A percentile compares a stretch with the other conserved stretches of the same genome.
Conservation (phyloP, 331 rosid species). For the Pyracantha coccinea region DNA sequence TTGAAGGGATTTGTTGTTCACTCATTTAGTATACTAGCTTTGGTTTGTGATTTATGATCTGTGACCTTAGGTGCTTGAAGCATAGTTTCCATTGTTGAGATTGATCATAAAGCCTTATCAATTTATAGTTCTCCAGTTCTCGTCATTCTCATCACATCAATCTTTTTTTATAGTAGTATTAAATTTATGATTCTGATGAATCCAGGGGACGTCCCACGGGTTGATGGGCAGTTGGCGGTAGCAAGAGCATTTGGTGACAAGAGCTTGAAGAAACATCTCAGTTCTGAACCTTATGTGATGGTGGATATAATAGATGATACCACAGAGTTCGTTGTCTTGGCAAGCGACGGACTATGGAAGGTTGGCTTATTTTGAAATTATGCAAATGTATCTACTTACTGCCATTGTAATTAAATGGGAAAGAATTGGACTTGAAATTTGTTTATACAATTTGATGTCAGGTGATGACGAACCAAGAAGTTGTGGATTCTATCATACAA, state of each 20-base stretch:
- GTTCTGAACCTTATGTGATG: slow-evolving; percentile 67
- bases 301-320: slow-evolving; percentile 43
- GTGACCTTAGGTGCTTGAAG: background rate
- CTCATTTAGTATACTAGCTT: background rate
- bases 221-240: slow-evolving; percentile 93
- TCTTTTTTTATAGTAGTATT: background rate
- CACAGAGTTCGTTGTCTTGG: slow-evolving; percentile 71
- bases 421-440: background rate
- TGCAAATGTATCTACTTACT: background rate
- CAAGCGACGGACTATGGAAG: slow-evolving; percentile 99
- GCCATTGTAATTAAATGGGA: background rate
- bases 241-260: slow-evolving; percentile 97
- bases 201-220: slow-evolving; percentile 90
- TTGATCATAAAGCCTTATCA: background rate
- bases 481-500: slow-evolving; percentile 53
- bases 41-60: background rate
- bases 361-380: slow-evolving; percentile 26
- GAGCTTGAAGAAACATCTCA: slow-evolving; percentile 82
- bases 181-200: slow-evolving; percentile 10
- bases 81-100: background rate
- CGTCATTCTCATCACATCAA: background rate
- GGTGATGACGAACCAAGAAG: slow-evolving; percentile 95
- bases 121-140: background rate
- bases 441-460: slow-evolving; percentile 18
- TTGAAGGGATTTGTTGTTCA: background rate